Evolutionary conservation across 2,329 filamentous ascomycete genomes (phyloP), one percentile per base, ranked within the genome.

Genomic region (Aspergillus hortae): DNA sequence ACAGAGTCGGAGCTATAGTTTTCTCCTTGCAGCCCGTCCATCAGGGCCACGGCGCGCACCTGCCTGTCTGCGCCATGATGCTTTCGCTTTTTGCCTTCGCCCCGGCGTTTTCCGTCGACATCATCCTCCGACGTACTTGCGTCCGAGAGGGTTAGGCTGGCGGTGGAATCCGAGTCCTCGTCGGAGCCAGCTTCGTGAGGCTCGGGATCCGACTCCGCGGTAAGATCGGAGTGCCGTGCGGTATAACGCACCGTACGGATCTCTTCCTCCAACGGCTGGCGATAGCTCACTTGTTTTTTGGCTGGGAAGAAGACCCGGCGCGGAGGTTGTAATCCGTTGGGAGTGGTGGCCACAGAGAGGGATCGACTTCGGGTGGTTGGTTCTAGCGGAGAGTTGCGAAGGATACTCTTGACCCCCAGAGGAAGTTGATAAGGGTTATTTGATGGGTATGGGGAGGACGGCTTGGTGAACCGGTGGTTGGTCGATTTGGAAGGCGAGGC

Each of bases 201-300:
- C 15, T 58, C 52, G n/a, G 49, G 41, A 15, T 57, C 55, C 19
- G 62, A 58, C 12, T 65, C 61, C 23, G 54, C 58, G 6, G 74
- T 67, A 10, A 85, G 67, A 62, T 85, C 82, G 0, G 78, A 80
- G 57, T 84, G 81, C 35, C 77, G 77, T 48, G 78, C 67, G 4
- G 77, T 80, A 66, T 82, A 85, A 51, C 71, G 76, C 38, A 76
- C 73, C 2, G 76, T 85, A 56, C 73, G 74, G 59, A 86, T 83
- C 51, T 83, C 80, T 62, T 85, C 82, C 43, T 81, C 80, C 23
- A 85, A 64, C 15, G 79, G 77, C 11, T 70, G 71, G 17, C 77
- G 74, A 62, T 84, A 86, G 23, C 75, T 77, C 11, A 86, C 82
- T 56, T 73, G 75, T 69, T 85, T 85, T 60, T 77, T 71, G 2